phyloP scores from a whole-genome alignment of 352 stramenopile species.

The Blastocystis sp. region DNA sequence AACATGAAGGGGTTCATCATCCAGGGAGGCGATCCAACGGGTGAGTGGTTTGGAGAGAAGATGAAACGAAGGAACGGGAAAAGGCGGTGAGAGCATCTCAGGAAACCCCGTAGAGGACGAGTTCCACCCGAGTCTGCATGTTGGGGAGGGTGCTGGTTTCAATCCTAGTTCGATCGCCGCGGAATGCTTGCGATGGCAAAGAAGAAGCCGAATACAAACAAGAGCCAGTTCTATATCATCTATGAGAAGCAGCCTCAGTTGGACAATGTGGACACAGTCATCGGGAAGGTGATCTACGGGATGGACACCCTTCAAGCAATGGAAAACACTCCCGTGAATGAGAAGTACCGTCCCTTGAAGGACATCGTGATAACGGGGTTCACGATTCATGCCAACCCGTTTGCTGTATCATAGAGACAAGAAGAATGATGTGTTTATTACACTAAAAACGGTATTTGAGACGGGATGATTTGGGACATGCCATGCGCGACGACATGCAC shows the following conservation, averaged over 20 bases:
- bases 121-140: conserved; percentile 43
- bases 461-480: too few species aligned
- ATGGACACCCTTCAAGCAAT: conserved; percentile 75
- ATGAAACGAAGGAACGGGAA: conserved; percentile 42
- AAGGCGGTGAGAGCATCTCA: conserved; percentile 47
- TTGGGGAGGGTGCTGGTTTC: not conserved
- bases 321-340: conserved; percentile 86
- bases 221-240: conserved; percentile 60
- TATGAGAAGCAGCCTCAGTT: conserved; percentile 43
- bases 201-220: not conserved
- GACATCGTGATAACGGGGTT: conserved; percentile 83
- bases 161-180: conserved; percentile 41
- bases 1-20: conserved; percentile 62
- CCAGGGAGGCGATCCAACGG: conserved; percentile 56
- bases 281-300: conserved; percentile 62
- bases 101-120: conserved; percentile 51
- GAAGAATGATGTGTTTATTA: too few species aligned
- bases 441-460: too few species aligned
- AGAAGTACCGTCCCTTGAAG: conserved; percentile 83
- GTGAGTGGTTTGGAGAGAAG: not conserved
- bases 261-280: conserved; percentile 51
- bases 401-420: conserved; percentile 73
- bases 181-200: conserved; percentile 56
- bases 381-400: conserved; percentile 87
- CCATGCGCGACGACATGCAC: too few species aligned